A percentile compares a stretch with the other conserved stretches of the same genome.
Conservation (phyloP, 2,329 filamentous ascomycete species). For the Neonectria punicea region DNA sequence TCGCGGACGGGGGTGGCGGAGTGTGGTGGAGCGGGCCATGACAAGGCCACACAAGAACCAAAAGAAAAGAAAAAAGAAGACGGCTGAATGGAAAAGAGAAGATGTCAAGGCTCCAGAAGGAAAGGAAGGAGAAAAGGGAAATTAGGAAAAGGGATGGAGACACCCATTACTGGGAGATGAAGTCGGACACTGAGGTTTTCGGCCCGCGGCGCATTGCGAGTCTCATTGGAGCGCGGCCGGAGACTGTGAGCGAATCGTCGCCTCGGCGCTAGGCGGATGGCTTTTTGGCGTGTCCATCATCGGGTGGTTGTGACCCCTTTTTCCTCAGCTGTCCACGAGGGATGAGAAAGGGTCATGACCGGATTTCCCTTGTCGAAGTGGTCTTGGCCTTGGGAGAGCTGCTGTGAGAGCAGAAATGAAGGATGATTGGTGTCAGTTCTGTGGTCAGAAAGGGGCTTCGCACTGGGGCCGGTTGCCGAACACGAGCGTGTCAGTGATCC, state of each 20-base stretch:
- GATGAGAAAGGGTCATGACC: not conserved
- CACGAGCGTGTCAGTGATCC: constrained; percentile 6
- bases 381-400: not conserved
- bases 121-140: not conserved
- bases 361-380: not conserved
- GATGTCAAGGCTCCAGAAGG: not conserved
- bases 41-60: constrained; percentile 7
- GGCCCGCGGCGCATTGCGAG: constrained; percentile 33
- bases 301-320: constrained; percentile 6
- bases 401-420: not conserved
- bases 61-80: not conserved
- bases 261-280: constrained; percentile 39
- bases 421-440: constrained; percentile 1
- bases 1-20: constrained; percentile 33
- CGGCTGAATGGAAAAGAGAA: not conserved
- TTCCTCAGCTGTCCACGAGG: not conserved
- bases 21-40: constrained; percentile 15
- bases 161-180: constrained; percentile 35
- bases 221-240: constrained; percentile 40
- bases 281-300: constrained; percentile 29
- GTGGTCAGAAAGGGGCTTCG: not conserved
- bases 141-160: constrained; percentile 14
- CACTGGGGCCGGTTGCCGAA: not conserved
- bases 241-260: constrained; percentile 40
- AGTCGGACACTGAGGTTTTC: constrained; percentile 36